Evolutionary conservation across 116 monocot genomes (phyloP), one percentile per base, ranked within the genome.

Genomic region (Cymodocea nodosa): DNA sequence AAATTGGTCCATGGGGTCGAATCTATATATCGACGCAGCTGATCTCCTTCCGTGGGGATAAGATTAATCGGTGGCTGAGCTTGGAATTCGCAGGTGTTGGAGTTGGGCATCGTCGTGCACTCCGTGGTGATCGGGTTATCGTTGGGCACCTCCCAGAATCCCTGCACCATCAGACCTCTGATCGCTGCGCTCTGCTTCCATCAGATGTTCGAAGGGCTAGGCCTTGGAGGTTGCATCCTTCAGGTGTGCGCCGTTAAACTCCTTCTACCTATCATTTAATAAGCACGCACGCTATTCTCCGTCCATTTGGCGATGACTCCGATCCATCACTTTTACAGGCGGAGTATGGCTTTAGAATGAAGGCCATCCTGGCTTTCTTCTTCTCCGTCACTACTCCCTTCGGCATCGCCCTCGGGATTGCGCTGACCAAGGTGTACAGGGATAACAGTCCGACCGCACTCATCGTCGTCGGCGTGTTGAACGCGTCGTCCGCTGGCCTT

Each of bases 371-470:
- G 30, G 71, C 23, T 51, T 80, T 86, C 75, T 82, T 82, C 79
- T 86, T 86, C 75, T 40, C 86, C 8, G 59, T 68, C 23, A 86
- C 82, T 12, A 82, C 82, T 4, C 82, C 86, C 3, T 75, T 82
- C 23, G 82, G 86, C 12, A 72, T 86, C 23, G 86, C 70, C 0
- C 63, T 86, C 0, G 86, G 86, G 16, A 79, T 86, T n/a, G 86
- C 22, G 12, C 23, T 65, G 12, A 75, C 82, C 15, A 77, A 67
- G 23, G 71, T 77, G 16, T 86, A 86, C 80, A 69, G 40, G 2
- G 73, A 75, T 51, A 77, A 75, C 62, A 81, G 84, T 68, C 80
- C 84, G 0, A 79, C 75, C 0, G 78, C 84, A 13, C 81, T 87
- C 34, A 77, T 84, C 35, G 76, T 87, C 0, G 84, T 72, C 0